phyloP scores from a whole-genome alignment of 2,329 filamentous ascomycete species.

The Penicillium hordei region DNA sequence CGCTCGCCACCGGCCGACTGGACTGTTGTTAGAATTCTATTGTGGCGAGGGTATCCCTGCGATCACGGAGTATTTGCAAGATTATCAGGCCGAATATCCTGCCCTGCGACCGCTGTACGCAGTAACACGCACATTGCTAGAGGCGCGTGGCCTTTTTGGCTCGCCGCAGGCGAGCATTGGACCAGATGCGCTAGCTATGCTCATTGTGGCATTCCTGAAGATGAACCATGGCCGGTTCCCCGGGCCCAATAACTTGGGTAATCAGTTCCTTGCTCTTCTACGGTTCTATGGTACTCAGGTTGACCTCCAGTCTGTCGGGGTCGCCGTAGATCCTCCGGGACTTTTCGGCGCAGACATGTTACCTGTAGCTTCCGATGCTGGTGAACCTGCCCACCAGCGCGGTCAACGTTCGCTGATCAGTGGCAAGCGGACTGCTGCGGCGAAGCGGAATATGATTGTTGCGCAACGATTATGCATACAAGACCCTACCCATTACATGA shows the following conservation, averaged over 20 bases:
- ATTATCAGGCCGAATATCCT: conserved; percentile 52
- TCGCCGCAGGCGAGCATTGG: conserved; percentile 52
- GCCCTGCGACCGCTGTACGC: conserved; percentile 52
- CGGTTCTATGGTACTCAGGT: conserved; percentile 49
- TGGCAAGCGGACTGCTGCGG: conserved; percentile 33
- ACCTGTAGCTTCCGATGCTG: conserved; percentile 5
- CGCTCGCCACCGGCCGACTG: conserved; percentile 47
- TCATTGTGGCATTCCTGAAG: conserved; percentile 56
- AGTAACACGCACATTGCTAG: conserved; percentile 52
- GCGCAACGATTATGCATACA: conserved; percentile 54
- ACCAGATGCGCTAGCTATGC: conserved; percentile 57
- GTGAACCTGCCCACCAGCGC: conserved; percentile 31
- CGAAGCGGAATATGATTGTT: conserved; percentile 28
- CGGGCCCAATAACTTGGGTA: conserved; percentile 35
- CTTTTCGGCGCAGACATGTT: conserved; percentile 39
- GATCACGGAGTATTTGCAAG: conserved; percentile 45
- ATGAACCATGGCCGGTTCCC: conserved; percentile 39
- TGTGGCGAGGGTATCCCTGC: conserved; percentile 42
- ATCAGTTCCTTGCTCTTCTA: conserved; percentile 52
- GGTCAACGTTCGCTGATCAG: conserved; percentile 44
- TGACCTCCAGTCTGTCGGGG: conserved; percentile 47
- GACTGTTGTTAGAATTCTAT: conserved; percentile 55
- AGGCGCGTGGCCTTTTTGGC: conserved; percentile 51
- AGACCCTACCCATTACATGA: conserved; percentile 59
- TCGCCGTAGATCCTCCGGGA: conserved; percentile 51